These are phyloP conservation scores for Nepenthes mirabilis DNA, from an alignment of 148 eudicot species.

Conservation along the genomic window DNA sequence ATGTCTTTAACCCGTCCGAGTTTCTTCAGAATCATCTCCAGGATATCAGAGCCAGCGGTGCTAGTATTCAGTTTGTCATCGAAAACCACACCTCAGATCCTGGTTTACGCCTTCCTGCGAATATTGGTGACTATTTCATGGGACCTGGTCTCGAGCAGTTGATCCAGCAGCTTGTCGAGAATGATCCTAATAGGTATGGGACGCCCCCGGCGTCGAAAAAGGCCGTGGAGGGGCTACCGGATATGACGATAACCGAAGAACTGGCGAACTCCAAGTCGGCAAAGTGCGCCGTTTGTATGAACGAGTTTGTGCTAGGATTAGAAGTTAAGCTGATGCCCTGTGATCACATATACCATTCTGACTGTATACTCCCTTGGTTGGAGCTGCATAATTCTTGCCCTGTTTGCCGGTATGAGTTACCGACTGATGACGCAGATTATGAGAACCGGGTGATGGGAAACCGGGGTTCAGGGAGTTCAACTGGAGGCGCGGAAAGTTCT, in stretches of 20 bases:
- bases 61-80: slow-evolving; percentile 27
- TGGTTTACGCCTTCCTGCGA: too few relatives aligned
- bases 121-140: too few relatives aligned
- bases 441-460: slow-evolving; percentile 18
- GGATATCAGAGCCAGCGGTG: slow-evolving; percentile 21
- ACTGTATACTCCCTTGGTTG: slow-evolving; percentile 62
- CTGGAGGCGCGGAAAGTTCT: slow-evolving; percentile 1
- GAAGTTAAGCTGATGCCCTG: slow-evolving; percentile 55
- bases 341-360: slow-evolving; percentile 46
- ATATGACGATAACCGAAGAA: slow-evolving; percentile 14
- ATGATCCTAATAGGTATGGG: too few relatives aligned
- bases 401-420: slow-evolving; percentile 65
- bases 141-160: too few relatives aligned
- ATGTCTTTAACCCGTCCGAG: slow-evolving; percentile 6
- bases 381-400: slow-evolving; percentile 77
- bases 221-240: too few relatives aligned
- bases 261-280: slow-evolving; percentile 29
- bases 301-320: slow-evolving; percentile 32
- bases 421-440: slow-evolving; percentile 69
- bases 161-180: too few relatives aligned
- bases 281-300: slow-evolving; percentile 59
- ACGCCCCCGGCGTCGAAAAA: too few relatives aligned
- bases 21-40: slow-evolving; percentile 25
- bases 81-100: slow-evolving; percentile 10
- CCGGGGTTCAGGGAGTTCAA: slow-evolving; percentile 1